These are phyloP conservation scores for Plectosphaerella plurivora DNA, from an alignment of 2,329 filamentous ascomycete genomes.

Conservation along the genomic window DNA sequence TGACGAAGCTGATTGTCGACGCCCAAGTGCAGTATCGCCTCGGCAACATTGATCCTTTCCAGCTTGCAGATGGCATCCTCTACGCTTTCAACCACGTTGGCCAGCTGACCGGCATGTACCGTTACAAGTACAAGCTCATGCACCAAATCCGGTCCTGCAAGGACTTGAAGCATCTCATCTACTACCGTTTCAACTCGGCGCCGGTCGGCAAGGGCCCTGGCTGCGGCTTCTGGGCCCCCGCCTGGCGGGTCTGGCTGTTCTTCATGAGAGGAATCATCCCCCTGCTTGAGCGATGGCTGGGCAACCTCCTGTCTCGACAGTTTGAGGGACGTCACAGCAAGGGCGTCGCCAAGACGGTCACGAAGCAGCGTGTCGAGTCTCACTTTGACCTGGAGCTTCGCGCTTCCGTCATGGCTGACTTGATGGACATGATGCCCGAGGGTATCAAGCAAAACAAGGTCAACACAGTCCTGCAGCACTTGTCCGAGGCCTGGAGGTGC, in stretches of 20 bases:
- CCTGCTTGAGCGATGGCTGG: slow-evolving; percentile 92
- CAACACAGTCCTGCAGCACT: slow-evolving; percentile 93
- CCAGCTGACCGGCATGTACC: slow-evolving; percentile 98
- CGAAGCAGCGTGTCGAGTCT: slow-evolving; percentile 97
- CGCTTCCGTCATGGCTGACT: slow-evolving; percentile 96
- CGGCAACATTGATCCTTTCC: slow-evolving; percentile 98
- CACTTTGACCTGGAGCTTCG: slow-evolving; percentile 97
- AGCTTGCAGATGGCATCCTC: slow-evolving; percentile 96
- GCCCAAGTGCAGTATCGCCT: slow-evolving; percentile 96
- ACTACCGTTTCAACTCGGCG: slow-evolving; percentile 97
- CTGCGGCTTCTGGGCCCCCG: slow-evolving; percentile 98
- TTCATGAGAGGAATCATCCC: slow-evolving; percentile 99
- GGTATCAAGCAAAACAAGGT: slow-evolving; percentile 99
- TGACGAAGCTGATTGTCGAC: slow-evolving; percentile 97
- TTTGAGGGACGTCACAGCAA: slow-evolving; percentile 99
- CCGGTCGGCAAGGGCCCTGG: slow-evolving; percentile 96
- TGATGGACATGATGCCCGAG: slow-evolving; percentile 99
- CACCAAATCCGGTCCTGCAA: slow-evolving; percentile 99
- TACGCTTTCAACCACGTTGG: slow-evolving; percentile 99
- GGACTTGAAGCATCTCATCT: slow-evolving; percentile 97
- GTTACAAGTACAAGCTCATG: slow-evolving; percentile 99
- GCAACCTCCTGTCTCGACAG: slow-evolving; percentile 92
- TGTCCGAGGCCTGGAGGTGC: slow-evolving; percentile 97
- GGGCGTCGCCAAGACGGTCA: slow-evolving; percentile 97
- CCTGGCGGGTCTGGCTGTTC: slow-evolving; percentile 98